Evolutionary conservation across 805 yeast genomes (phyloP), one percentile per base, ranked within the genome.

Genomic region (Dipodascus geniculatus): DNA sequence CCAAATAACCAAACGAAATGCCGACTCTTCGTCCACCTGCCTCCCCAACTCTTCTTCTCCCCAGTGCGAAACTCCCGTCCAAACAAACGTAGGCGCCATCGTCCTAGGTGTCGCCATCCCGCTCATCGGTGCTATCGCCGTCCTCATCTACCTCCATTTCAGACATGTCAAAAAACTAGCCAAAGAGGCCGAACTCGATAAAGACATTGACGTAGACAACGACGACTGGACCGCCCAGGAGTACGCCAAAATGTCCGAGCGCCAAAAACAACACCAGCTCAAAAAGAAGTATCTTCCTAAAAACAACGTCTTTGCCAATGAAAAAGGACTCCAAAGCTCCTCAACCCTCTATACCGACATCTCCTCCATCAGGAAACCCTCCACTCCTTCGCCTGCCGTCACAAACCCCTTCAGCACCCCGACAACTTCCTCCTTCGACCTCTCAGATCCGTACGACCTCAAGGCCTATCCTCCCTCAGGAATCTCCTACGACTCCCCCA

Each of bases 101-200:
- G 71, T 67, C 6, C 63, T 69, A 3, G 73, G 71, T n/a, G 66
- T 67, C 14, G 70, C 72, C n/a, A 61, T 72, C 24, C 76, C 76
- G 3, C 55, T 67, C n/a, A 50, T 57, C 2, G 28, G 66, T 20
- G 70, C 72, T 23, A 42, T 69, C 14, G 17, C 61, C 14, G 57
- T 68, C 17, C 54, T 69, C 31, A 48, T 59, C n/a, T 60, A 63
- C 58, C 55, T 72, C 42, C 68, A 68, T 47, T 57, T 59, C 50
- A 57, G 68, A 22, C 71, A 68, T 58, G 57, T 61, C 24, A 60
- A 64, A 9, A 60, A 62, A 24, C 57, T 65, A 23, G 61, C 61
- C 19, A 61, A 61, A 49, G 76, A 72, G 55, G 74, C 71, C 55
- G 65, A 61, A 49, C 58, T 54, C 3, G 61, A 65, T 61, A 57